Evolutionary conservation across 139 green algal species (phyloP).

Genomic region (Nannochloris sp.): DNA sequence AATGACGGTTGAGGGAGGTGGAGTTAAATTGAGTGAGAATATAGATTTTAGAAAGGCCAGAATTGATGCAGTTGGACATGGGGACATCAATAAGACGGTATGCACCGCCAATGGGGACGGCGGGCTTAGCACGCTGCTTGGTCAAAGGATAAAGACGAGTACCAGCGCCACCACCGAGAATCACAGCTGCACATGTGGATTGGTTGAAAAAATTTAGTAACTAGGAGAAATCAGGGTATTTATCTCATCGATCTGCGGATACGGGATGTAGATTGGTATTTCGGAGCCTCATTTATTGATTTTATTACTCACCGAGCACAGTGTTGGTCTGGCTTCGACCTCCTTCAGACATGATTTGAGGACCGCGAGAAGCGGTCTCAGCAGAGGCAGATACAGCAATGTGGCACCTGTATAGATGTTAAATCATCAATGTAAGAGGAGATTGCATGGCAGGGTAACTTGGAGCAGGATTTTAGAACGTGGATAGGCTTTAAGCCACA

Average conservation of each 20-base stretch:
- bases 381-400: neutral
- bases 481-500: too few species aligned
- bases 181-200: constrained; percentile 57
- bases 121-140: constrained; percentile 86
- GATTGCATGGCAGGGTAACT: too few species aligned
- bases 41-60: constrained; percentile 96
- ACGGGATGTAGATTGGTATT: too few species aligned
- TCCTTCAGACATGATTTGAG: constrained; percentile 3
- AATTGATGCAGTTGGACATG: constrained; percentile 99
- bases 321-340: constrained; percentile 18
- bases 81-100: constrained; percentile 99
- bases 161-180: constrained; percentile 85
- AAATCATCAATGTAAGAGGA: too few species aligned
- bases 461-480: too few species aligned
- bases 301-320: constrained; percentile 13
- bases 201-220: neutral
- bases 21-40: constrained; percentile 98
- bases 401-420: neutral
- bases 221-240: neutral
- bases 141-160: constrained; percentile 89
- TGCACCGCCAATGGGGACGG: constrained; percentile 94
- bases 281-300: too few species aligned
- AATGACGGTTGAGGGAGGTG: constrained; percentile 95
- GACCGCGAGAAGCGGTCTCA: neutral
- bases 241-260: too few species aligned